These are phyloP conservation scores for Metarhizium sp. DNA, from an alignment of 2,329 filamentous ascomycete genomes.

Conservation along the genomic window DNA sequence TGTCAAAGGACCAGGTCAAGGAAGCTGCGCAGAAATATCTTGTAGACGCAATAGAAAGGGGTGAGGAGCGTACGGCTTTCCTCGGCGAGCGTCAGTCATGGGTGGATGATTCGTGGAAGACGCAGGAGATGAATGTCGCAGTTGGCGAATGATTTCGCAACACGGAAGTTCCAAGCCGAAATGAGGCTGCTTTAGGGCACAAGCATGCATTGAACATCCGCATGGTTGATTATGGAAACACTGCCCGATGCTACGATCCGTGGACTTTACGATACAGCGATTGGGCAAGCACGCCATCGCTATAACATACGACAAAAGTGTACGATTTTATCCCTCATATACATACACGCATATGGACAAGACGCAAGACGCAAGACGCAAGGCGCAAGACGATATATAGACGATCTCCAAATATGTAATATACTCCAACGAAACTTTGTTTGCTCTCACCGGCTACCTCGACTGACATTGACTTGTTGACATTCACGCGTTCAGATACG, in stretches of 20 bases:
- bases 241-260: background rate
- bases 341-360: background rate
- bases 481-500: constrained; percentile 49
- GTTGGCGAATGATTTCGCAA: background rate
- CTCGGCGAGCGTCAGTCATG: constrained; percentile 78
- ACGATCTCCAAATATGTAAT: constrained; percentile 7
- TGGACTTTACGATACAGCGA: background rate
- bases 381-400: constrained; percentile 9
- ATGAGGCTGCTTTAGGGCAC: background rate
- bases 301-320: constrained; percentile 7
- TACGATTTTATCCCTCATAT: constrained; percentile 9
- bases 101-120: constrained; percentile 64
- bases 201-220: background rate
- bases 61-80: constrained; percentile 57
- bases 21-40: constrained; percentile 75
- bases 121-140: constrained; percentile 61
- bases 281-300: background rate
- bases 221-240: background rate
- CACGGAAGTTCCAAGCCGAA: background rate
- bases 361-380: constrained; percentile 1
- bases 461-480: background rate
- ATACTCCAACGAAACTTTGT: constrained; percentile 11
- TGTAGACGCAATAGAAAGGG: constrained; percentile 53
- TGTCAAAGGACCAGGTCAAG: constrained; percentile 70
- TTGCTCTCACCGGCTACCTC: background rate